phyloP scores from a whole-genome alignment of 1,284 basidiomycete genomes.

The Chalciporus sp. region DNA sequence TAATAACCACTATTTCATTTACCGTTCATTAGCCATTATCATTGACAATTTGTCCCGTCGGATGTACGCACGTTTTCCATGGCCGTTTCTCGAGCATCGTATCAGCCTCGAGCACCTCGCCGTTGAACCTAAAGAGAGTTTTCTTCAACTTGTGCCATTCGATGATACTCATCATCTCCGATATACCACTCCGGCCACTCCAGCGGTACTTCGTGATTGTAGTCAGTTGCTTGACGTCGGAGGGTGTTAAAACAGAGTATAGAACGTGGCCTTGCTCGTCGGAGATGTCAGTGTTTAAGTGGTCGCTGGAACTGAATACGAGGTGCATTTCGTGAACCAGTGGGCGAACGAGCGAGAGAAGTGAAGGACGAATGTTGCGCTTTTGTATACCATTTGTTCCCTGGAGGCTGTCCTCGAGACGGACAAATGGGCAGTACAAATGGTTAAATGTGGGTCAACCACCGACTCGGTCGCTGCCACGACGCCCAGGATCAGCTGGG shows the following conservation, averaged over 20 bases:
- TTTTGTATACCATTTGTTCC: too few species aligned
- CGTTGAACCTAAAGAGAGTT: constrained; percentile 28
- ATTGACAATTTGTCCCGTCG: background rate
- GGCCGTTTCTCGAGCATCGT: constrained; percentile 26
- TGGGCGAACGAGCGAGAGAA: background rate
- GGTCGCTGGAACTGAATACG: constrained; percentile 25
- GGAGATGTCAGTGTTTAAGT: constrained; percentile 25
- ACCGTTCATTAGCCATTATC: background rate
- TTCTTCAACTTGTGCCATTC: constrained; percentile 30
- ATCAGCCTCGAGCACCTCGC: constrained; percentile 22
- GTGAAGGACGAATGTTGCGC: background rate
- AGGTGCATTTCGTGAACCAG: constrained; percentile 19
- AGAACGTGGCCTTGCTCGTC: constrained; percentile 22
- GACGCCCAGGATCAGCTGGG: too few species aligned
- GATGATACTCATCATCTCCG: constrained; percentile 29
- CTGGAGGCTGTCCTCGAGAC: background rate
- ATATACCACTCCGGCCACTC: constrained; percentile 24
- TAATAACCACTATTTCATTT: constrained; percentile 25
- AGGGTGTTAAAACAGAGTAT: constrained; percentile 28
- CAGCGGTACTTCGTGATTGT: constrained; percentile 30
- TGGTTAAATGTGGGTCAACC: background rate
- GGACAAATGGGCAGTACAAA: background rate
- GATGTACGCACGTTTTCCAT: constrained; percentile 25
- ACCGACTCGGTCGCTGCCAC: background rate
- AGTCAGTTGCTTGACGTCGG: constrained; percentile 23